Evolutionary conservation across 2,329 filamentous ascomycete genomes (phyloP).

Genomic region (Monilinia vaccinii-corymbosi): DNA sequence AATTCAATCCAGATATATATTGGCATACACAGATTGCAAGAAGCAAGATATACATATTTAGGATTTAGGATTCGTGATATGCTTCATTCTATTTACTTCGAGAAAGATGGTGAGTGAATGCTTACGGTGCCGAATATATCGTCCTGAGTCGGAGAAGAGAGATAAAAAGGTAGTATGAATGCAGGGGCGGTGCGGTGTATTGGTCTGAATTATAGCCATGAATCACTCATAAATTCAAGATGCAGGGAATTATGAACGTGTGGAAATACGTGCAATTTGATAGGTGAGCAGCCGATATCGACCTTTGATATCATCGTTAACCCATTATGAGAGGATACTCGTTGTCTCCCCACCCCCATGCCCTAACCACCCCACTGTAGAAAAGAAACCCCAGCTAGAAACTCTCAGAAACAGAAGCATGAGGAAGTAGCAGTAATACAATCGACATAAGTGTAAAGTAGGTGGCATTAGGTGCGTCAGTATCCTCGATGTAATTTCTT

Average conservation of each 20-base stretch:
- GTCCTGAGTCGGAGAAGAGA: not conserved
- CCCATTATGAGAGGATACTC: not conserved
- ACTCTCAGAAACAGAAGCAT: slow-evolving; percentile 2
- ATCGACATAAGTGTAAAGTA: slow-evolving; percentile 2
- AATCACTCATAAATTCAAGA: not conserved
- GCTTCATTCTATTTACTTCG: too few relatives aligned
- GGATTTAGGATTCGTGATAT: too few relatives aligned
- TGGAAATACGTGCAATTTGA: slow-evolving; percentile 3
- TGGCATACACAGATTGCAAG: too few relatives aligned
- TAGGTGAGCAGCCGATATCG: not conserved
- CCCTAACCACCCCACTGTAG: not conserved
- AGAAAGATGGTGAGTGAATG: not conserved
- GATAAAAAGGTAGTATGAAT: not conserved
- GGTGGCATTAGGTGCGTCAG: not conserved
- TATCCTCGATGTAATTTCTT: not conserved
- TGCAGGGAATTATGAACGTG: not conserved
- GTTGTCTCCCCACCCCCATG: not conserved
- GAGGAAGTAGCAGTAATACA: slow-evolving; percentile 10
- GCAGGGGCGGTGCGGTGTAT: not conserved
- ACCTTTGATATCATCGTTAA: slow-evolving; percentile 1
- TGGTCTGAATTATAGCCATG: not conserved
- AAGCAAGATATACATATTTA: too few relatives aligned
- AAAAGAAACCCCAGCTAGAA: slow-evolving; percentile 5
- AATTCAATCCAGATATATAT: not conserved
- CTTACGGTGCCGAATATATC: not conserved